A percentile compares a stretch with the other conserved stretches of the same genome.
phyloP scores from a whole-genome alignment of 805 yeast genomes.

The Sungouiozyma intestinalis region DNA sequence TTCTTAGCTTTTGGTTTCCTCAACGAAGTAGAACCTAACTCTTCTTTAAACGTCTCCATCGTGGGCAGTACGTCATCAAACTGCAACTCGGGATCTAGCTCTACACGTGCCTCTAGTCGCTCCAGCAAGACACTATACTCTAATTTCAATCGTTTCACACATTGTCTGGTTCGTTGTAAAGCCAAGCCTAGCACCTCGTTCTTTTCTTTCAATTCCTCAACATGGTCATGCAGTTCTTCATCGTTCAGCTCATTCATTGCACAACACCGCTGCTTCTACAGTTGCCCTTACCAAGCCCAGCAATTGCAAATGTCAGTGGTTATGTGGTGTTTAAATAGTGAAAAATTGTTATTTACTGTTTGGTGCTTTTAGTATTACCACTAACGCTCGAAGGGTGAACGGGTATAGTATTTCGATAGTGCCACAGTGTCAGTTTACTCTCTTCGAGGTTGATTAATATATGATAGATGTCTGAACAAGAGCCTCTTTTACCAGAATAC shows the following conservation, averaged over 20 bases:
- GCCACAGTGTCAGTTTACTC: too few relatives aligned
- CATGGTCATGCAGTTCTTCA: constrained; percentile 28
- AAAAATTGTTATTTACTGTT: neutral
- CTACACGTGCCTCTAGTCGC: constrained; percentile 54
- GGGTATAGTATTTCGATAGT: too few relatives aligned
- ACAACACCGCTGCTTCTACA: too few relatives aligned
- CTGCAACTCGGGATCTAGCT: constrained; percentile 22
- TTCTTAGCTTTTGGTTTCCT: constrained; percentile 19
- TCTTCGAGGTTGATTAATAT: too few relatives aligned
- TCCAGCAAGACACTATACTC: constrained; percentile 78
- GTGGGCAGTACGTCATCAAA: constrained; percentile 26
- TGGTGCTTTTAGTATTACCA: neutral
- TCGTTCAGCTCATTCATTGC: constrained; percentile 1
- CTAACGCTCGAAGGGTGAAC: too few relatives aligned
- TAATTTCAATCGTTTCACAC: constrained; percentile 67
- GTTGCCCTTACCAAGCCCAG: neutral
- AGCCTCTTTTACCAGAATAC: neutral
- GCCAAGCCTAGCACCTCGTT: constrained; percentile 71
- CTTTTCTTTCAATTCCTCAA: constrained; percentile 61
- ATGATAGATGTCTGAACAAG: neutral
- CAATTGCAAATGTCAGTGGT: neutral
- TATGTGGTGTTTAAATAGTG: too few relatives aligned
- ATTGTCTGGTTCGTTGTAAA: constrained; percentile 62
- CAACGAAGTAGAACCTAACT: constrained; percentile 16
- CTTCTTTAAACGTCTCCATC: constrained; percentile 19